Evolutionary conservation across 176 grass and related monocot genomes (phyloP), one percentile per base, ranked within the genome.

Genomic region (Panicum miliaceum): DNA sequence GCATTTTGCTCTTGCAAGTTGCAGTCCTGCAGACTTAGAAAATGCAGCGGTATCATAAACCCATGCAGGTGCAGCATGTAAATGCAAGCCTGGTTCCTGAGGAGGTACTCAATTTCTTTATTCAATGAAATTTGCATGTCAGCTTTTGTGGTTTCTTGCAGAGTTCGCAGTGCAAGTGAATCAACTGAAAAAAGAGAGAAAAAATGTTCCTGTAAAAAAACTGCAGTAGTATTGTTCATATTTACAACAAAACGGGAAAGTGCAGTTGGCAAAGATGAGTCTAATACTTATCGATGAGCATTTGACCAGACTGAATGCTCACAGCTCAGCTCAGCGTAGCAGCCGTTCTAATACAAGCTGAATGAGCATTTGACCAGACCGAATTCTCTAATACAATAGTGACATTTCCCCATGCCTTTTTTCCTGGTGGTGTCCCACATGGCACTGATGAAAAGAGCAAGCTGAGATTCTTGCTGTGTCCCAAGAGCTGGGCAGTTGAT

Each of bases 391-490:
- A 66, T 68, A 68, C 23, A 38, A 25, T 38, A 53, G 45, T 38
- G 64, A 4, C 64, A 81, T 76, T 86, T 50, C 50, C 23, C 40
- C 6, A 62, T 67, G 20, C 26, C 69, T 47, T 77, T 81, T 64
- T 19, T 40, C 50, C 4, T n/a, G 73, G 23, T 67, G 84, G 75
- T 65, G 86, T 60, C 82, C 75, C 79, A 85, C 67, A 73, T 29
- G 61, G 71, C 63, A 83, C 45, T 85, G 90, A 89, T 89, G 79
- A 22, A 82, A 75, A 88, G 75, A 86, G 78, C 79, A 83, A 70
- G 82, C 54, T 89, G 26, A 89, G 90, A 89, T 92, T 92, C 86
- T 79, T 86, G 54, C 62, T 92, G 90, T 12, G 78, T 86, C 90
- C 90, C 79, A 68, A 40, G 60, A 79, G 41, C 54, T 86, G 19